Conservation (phyloP, 345 rosid genomes). For the Hirschfeldia incana region DNA sequence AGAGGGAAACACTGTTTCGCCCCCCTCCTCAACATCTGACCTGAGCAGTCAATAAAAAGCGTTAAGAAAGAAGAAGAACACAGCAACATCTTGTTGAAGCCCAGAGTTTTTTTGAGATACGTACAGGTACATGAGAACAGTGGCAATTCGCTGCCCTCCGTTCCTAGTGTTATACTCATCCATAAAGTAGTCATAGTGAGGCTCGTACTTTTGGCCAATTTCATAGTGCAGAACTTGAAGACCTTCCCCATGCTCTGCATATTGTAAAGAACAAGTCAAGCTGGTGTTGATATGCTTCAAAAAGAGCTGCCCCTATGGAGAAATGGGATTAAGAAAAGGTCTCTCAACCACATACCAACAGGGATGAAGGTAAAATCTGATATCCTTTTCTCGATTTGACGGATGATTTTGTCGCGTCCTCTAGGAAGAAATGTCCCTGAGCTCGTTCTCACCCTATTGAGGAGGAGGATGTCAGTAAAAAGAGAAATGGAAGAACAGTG, state of each 20-base stretch:
- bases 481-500: neutral
- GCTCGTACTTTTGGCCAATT: constrained; percentile 91
- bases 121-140: constrained; percentile 96
- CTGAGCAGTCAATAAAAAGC: constrained; percentile 46
- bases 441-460: constrained; percentile 80
- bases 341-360: constrained; percentile 50
- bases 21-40: constrained; percentile 97
- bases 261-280: constrained; percentile 8
- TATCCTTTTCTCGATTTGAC: constrained; percentile 82
- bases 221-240: constrained; percentile 94
- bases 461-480: constrained; percentile 22
- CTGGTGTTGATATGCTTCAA: neutral
- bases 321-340: constrained; percentile 3
- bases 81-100: neutral
- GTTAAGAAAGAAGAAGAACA: neutral
- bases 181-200: constrained; percentile 87
- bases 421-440: constrained; percentile 80
- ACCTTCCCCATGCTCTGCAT: constrained; percentile 91
- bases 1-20: constrained; percentile 90
- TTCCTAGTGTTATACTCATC: constrained; percentile 84
- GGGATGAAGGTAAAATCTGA: constrained; percentile 91
- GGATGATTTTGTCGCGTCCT: constrained; percentile 73
- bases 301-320: constrained; percentile 3
- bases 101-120: constrained; percentile 32
- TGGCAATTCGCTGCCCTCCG: constrained; percentile 96